Evolutionary conservation across 2,329 filamentous ascomycete species (phyloP), one percentile per base, ranked within the genome.

Genomic region (Neofusicoccum ribis): DNA sequence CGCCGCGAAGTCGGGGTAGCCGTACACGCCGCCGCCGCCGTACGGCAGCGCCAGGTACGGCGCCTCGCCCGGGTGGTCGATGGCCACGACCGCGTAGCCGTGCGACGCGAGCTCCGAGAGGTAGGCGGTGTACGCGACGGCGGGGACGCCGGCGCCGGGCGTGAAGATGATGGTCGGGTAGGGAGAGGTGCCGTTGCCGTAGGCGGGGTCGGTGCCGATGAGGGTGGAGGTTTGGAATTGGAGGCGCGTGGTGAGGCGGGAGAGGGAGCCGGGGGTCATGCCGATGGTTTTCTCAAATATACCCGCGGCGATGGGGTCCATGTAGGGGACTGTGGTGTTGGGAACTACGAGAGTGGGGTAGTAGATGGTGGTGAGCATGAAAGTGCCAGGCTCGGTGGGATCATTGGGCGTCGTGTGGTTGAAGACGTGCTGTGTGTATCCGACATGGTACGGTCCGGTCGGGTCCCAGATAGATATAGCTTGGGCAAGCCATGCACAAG

Each of bases 351-450:
- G 63, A 0, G 72, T 74, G 0, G 72, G 71, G 46, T 74, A 73
- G 68, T 72, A 72, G 11, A 73, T 68, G 9, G 70, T 72, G 5
- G 73, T 64, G 17, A 73, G 60, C 20, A 69, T 59, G 14, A 63
- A 65, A 9, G 67, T 68, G 20, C 67, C 64, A 2, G 71, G 67
- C 2, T 66, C 63, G 3, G 70, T 65, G 6, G 70, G 69, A 52
- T 74, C 71, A 17, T 73, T 68, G 4, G 50, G 67, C 0, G 69
- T 74, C 8, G 65, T 72, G 56, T 72, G 69, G 65, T 70, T 69
- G 68, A 74, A 71, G 36, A 72, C 51, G 43, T 72, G 68, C 27
- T 73, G 70, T 5, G 64, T 71, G 44, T 68, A 69, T 2, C 70
- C 72, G 3, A 74, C 72, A 15, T 71, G 66, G 54, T 72, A 74